Conservation (phyloP, 768 basidiomycete species). For the Heimioporus sp. region DNA sequence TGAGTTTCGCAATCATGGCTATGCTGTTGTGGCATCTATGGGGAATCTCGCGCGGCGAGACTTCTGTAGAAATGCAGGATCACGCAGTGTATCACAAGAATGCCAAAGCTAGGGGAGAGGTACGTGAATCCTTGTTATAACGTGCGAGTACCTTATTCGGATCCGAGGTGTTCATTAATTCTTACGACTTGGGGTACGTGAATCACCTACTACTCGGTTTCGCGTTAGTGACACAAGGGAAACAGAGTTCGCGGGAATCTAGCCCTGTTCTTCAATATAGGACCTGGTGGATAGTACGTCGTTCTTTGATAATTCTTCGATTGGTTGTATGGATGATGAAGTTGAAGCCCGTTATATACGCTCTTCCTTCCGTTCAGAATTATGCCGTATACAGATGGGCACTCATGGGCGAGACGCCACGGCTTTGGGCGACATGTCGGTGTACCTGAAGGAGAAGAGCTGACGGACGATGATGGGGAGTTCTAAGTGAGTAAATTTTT, state of each 20-base stretch:
- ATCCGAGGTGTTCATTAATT: conserved; percentile 76
- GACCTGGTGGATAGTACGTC: conserved; percentile 77
- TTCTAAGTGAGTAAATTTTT: conserved; percentile 9
- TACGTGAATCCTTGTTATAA: conserved; percentile 31
- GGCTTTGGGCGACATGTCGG: conserved; percentile 65
- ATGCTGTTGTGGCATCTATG: conserved; percentile 77
- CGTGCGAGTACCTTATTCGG: background rate
- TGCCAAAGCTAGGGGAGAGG: conserved; percentile 70
- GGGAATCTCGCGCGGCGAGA: conserved; percentile 73
- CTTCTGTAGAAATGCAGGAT: conserved; percentile 88
- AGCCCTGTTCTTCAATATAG: conserved; percentile 84
- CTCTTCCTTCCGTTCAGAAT: conserved; percentile 81
- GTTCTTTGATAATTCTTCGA: background rate
- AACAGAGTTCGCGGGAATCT: conserved; percentile 60
- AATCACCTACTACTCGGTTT: background rate
- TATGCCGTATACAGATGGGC: conserved; percentile 82
- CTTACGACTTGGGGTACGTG: conserved; percentile 82
- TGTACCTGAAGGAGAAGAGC: conserved; percentile 72
- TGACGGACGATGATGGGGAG: conserved; percentile 72
- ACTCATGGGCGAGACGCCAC: conserved; percentile 68
- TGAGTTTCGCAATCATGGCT: conserved; percentile 70
- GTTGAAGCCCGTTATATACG: conserved; percentile 64
- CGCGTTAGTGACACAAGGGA: background rate
- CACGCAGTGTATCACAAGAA: conserved; percentile 71
- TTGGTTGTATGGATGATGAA: background rate